Percentiles rank a stretch among this genome's conserved stretches.
These are phyloP conservation scores for Neospermospora avenae DNA, from an alignment of 2,329 filamentous ascomycete species.

Conservation along the genomic window DNA sequence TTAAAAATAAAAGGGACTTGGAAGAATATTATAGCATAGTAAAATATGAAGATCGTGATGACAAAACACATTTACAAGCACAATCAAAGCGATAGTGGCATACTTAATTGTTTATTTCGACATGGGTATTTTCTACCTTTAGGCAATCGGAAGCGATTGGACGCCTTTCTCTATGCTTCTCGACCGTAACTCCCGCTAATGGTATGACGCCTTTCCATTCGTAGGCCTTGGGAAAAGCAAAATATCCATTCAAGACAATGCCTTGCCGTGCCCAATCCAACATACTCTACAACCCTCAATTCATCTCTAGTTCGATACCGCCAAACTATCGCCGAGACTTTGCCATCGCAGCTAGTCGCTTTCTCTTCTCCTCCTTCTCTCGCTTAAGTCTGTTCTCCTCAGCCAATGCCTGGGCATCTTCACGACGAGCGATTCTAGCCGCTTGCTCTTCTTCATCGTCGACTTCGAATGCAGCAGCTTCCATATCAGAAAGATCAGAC, in stretches of 20 bases:
- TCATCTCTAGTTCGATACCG: not conserved
- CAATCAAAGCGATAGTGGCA: no score
- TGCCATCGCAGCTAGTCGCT: slow-evolving; percentile 33
- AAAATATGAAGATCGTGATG: no score
- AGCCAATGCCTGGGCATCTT: slow-evolving; percentile 63
- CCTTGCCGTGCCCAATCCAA: not conserved
- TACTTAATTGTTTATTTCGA: not conserved
- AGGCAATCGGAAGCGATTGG: not conserved
- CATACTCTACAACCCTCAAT: not conserved
- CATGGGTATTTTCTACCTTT: not conserved
- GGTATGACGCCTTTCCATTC: not conserved
- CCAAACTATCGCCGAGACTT: slow-evolving; percentile 22
- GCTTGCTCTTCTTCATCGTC: slow-evolving; percentile 67
- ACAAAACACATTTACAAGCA: no score
- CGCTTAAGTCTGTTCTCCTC: slow-evolving; percentile 59
- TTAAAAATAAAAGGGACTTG: no score
- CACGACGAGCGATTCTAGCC: slow-evolving; percentile 58
- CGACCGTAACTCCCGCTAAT: slow-evolving; percentile 14
- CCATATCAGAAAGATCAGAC: slow-evolving; percentile 70
- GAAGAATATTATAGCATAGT: no score
- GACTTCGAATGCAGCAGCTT: slow-evolving; percentile 70
- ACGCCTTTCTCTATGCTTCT: slow-evolving; percentile 4
- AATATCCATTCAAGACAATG: slow-evolving; percentile 1
- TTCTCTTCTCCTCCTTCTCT: slow-evolving; percentile 54
- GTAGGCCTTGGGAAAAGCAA: slow-evolving; percentile 5